A percentile compares a stretch with the other conserved stretches of the same genome.
phyloP scores from a whole-genome alignment of 1,139 yeast genomes.

The Torulaspora pretoriensis region DNA sequence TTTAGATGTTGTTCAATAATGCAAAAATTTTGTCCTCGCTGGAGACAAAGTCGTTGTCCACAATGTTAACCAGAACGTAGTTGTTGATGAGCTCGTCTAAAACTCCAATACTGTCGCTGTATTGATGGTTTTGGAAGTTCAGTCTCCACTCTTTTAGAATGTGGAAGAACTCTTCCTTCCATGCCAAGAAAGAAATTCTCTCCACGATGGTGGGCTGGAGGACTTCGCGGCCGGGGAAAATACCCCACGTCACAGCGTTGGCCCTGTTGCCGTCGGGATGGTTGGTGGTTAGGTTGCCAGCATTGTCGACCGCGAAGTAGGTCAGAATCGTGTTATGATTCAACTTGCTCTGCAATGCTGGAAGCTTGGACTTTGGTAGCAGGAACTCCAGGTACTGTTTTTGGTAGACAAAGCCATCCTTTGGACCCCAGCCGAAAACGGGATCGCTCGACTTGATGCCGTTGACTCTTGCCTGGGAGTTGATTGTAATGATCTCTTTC shows the following conservation, averaged over 20 bases:
- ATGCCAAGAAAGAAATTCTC: constrained; percentile 79
- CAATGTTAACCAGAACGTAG: constrained; percentile 79
- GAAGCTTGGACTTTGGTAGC: constrained; percentile 51
- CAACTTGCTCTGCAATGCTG: constrained; percentile 40
- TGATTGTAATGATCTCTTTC: constrained; percentile 72
- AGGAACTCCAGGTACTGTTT: constrained; percentile 86
- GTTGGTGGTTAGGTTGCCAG: constrained; percentile 54
- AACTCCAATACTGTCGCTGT: constrained; percentile 39
- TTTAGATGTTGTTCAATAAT: constrained; percentile 20
- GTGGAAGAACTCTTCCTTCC: constrained; percentile 94
- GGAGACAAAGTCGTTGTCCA: constrained; percentile 72
- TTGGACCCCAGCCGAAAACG: constrained; percentile 93
- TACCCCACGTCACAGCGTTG: constrained; percentile 98
- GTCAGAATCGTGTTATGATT: constrained; percentile 52
- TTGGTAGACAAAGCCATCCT: constrained; percentile 86
- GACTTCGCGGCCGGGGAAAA: constrained; percentile 87
- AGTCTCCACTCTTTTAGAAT: constrained; percentile 78
- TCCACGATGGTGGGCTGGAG: constrained; percentile 93
- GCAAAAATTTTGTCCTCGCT: constrained; percentile 39
- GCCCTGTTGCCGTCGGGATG: constrained; percentile 68
- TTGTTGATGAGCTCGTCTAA: constrained; percentile 51
- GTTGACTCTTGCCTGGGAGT: constrained; percentile 92
- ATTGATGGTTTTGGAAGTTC: constrained; percentile 43
- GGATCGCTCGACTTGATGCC: constrained; percentile 70
- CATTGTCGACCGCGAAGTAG: constrained; percentile 69